These are phyloP conservation scores for Ammopiptanthus mongolicus DNA, from an alignment of 306 rosid genomes.

Conservation along the genomic window DNA sequence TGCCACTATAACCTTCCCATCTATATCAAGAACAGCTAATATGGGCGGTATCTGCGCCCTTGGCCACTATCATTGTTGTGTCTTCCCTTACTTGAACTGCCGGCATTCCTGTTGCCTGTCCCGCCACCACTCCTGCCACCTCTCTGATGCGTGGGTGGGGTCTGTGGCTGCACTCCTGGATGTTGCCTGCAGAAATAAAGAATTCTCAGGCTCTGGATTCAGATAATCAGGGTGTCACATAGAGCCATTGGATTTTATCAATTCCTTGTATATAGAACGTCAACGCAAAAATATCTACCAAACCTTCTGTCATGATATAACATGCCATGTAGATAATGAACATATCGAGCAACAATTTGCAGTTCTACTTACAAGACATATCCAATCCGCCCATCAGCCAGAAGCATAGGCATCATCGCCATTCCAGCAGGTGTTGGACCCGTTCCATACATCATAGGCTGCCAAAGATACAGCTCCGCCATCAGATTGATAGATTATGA, in stretches of 20 bases:
- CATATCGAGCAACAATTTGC: not conserved
- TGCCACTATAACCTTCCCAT: not conserved
- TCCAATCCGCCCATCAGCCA: constrained; percentile 90
- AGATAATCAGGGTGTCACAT: not conserved
- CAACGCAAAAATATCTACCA: not conserved
- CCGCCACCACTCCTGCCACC: constrained; percentile 52
- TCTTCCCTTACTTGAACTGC: constrained; percentile 70
- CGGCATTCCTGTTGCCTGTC: constrained; percentile 37
- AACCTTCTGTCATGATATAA: not conserved
- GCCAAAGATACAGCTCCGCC: constrained; percentile 30
- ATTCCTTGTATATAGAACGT: not conserved
- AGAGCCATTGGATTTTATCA: not conserved
- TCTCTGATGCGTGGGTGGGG: constrained; percentile 56
- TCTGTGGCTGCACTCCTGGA: constrained; percentile 58
- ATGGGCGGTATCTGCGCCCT: constrained; percentile 88
- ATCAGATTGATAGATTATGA: constrained; percentile 18
- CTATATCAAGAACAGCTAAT: constrained; percentile 33
- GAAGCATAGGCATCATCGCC: constrained; percentile 99
- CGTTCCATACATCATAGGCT: constrained; percentile 85
- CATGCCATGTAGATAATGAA: not conserved
- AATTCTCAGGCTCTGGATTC: constrained; percentile 7
- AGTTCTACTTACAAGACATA: constrained; percentile 80
- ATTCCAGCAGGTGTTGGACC: constrained; percentile 76
- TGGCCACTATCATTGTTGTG: constrained; percentile 49
- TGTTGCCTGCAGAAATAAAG: constrained; percentile 69